Conservation (phyloP, 495 filamentous ascomycete species). For the Neurospora sp. region DNA sequence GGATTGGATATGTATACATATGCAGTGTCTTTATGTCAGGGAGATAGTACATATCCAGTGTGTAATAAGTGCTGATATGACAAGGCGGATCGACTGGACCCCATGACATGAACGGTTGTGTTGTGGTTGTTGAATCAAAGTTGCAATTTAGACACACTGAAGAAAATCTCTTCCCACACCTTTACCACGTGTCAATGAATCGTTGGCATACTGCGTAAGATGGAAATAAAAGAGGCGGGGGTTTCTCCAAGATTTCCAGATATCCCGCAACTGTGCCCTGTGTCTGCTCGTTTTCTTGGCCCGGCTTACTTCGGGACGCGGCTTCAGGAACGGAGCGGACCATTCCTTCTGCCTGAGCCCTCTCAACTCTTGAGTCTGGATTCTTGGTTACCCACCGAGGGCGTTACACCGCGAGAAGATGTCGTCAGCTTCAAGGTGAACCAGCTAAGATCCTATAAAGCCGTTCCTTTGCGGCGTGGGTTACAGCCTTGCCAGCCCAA, state of each 20-base stretch:
- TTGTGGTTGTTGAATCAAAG: background rate
- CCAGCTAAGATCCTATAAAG: background rate
- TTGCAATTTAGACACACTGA: background rate
- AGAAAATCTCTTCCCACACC: slow-evolving; percentile 3
- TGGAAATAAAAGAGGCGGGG: background rate
- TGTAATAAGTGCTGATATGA: background rate
- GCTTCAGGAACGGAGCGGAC: background rate
- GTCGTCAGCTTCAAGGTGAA: background rate
- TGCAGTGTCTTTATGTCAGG: background rate
- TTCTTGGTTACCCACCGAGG: background rate
- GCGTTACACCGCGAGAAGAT: slow-evolving; percentile 1
- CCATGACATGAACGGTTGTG: background rate
- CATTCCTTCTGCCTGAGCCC: background rate
- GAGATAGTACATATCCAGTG: background rate
- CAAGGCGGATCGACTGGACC: slow-evolving; percentile 1
- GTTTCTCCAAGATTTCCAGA: background rate
- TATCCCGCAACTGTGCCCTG: background rate
- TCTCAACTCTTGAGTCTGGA: background rate
- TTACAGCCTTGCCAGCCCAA: background rate
- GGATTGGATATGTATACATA: background rate
- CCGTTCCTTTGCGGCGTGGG: background rate
- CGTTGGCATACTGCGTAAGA: slow-evolving; percentile 13
- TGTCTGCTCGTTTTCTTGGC: background rate
- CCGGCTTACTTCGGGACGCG: background rate
- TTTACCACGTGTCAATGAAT: slow-evolving; percentile 23